Conservation (phyloP, 2,329 filamentous ascomycete species). For the Cladophialophora carrionii region DNA sequence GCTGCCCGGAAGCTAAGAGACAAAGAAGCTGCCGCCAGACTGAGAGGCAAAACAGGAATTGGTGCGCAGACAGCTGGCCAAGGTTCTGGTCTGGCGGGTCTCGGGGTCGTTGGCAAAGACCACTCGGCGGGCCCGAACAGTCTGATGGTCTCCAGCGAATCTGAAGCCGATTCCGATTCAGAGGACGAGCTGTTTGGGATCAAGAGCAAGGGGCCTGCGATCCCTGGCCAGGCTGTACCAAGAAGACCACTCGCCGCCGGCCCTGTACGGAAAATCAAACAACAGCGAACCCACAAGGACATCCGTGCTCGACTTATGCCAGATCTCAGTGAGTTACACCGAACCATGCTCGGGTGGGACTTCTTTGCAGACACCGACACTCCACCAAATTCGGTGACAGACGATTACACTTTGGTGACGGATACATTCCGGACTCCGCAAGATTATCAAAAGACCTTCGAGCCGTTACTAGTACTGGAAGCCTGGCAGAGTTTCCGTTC, state of each 20-base stretch:
- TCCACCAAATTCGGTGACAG: slow-evolving; percentile 71
- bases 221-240: slow-evolving; percentile 55
- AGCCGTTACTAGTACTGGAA: slow-evolving; percentile 86
- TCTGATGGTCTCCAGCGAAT: slow-evolving; percentile 81
- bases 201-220: slow-evolving; percentile 45
- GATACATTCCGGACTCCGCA: slow-evolving; percentile 74
- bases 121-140: slow-evolving; percentile 70
- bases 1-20: slow-evolving; percentile 75
- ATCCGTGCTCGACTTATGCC: slow-evolving; percentile 91
- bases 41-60: slow-evolving; percentile 60
- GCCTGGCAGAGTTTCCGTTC: slow-evolving; percentile 95
- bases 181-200: slow-evolving; percentile 70
- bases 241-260: slow-evolving; percentile 50
- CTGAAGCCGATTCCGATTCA: slow-evolving; percentile 72
- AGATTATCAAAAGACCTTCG: slow-evolving; percentile 86
- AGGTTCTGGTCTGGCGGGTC: slow-evolving; percentile 74
- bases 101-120: slow-evolving; percentile 77
- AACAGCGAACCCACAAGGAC: slow-evolving; percentile 82
- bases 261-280: slow-evolving; percentile 81
- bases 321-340: slow-evolving; percentile 81
- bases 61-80: slow-evolving; percentile 67
- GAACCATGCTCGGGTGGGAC: slow-evolving; percentile 88
- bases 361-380: slow-evolving; percentile 89
- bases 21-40: slow-evolving; percentile 69
- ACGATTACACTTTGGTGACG: slow-evolving; percentile 74